These are phyloP conservation scores for Tuber magnatum DNA, from an alignment of 495 filamentous ascomycete genomes.

Conservation along the genomic window DNA sequence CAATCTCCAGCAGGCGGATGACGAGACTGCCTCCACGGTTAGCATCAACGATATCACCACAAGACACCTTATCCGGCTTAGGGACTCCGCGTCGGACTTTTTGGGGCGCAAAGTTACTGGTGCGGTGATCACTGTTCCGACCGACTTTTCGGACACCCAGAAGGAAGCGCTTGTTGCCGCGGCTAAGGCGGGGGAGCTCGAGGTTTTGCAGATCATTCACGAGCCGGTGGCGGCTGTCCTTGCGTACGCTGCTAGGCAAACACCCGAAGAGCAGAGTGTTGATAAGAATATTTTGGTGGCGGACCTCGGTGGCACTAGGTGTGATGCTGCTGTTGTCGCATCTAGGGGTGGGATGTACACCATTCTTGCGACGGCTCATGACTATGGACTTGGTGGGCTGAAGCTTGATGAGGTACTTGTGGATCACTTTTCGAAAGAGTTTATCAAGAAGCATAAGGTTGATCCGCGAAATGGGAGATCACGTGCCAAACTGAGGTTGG, in stretches of 20 bases:
- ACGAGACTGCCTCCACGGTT: slow-evolving; percentile 61
- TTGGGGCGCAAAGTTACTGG: slow-evolving; percentile 85
- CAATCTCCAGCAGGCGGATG: slow-evolving; percentile 67
- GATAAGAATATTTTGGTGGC: slow-evolving; percentile 92
- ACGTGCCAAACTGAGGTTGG: slow-evolving; percentile 85
- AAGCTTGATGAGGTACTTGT: slow-evolving; percentile 82
- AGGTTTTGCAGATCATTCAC: slow-evolving; percentile 84
- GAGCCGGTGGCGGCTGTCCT: slow-evolving; percentile 89
- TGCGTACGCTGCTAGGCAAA: slow-evolving; percentile 73
- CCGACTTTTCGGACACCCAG: slow-evolving; percentile 82
- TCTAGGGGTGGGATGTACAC: slow-evolving; percentile 95
- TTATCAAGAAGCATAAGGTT: slow-evolving; percentile 84
- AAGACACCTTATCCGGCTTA: slow-evolving; percentile 74
- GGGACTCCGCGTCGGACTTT: slow-evolving; percentile 78
- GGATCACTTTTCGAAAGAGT: slow-evolving; percentile 97
- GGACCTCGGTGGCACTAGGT: slow-evolving; percentile 86
- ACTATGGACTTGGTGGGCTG: slow-evolving; percentile 79
- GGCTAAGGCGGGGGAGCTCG: slow-evolving; percentile 72
- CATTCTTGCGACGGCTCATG: slow-evolving; percentile 84
- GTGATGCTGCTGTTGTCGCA: slow-evolving; percentile 82
- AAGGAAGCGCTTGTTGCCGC: slow-evolving; percentile 68
- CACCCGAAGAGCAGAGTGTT: slow-evolving; percentile 50
- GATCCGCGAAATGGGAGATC: slow-evolving; percentile 77
- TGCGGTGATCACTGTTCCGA: slow-evolving; percentile 87
- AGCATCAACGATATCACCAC: slow-evolving; percentile 79